Conservation (phyloP, 2,329 filamentous ascomycete species). For the Diaporthe humulicola region DNA sequence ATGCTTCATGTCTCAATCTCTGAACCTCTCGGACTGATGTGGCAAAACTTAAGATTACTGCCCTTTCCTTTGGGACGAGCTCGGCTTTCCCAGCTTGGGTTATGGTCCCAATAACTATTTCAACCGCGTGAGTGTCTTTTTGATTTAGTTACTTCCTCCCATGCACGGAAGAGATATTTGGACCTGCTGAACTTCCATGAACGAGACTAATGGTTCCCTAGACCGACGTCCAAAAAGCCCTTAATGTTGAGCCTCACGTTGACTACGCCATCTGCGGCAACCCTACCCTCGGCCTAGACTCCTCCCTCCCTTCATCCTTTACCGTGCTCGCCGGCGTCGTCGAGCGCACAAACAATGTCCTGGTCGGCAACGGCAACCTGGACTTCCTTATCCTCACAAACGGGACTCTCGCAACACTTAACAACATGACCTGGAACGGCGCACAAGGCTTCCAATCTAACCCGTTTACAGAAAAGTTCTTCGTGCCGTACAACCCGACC, state of each 20-base stretch:
- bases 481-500: slow-evolving; percentile 37
- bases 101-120: slow-evolving; percentile 38
- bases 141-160: neutral
- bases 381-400: slow-evolving; percentile 73
- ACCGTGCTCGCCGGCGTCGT: slow-evolving; percentile 34
- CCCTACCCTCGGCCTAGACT: slow-evolving; percentile 15
- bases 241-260: slow-evolving; percentile 31
- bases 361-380: slow-evolving; percentile 32
- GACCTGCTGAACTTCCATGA: neutral
- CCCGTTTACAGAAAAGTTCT: slow-evolving; percentile 49
- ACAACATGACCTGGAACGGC: slow-evolving; percentile 81
- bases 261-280: slow-evolving; percentile 34
- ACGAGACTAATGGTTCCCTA: neutral
- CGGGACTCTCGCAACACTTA: slow-evolving; percentile 73
- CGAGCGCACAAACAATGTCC: slow-evolving; percentile 37
- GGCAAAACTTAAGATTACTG: slow-evolving; percentile 55
- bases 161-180: neutral
- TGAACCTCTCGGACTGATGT: neutral
- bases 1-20: neutral
- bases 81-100: slow-evolving; percentile 38
- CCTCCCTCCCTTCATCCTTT: slow-evolving; percentile 33
- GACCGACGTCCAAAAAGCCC: slow-evolving; percentile 37
- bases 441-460: slow-evolving; percentile 71
- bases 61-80: slow-evolving; percentile 50
- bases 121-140: slow-evolving; percentile 20